A percentile compares a stretch with the other conserved stretches of the same genome.
Conservation (phyloP, 2,329 filamentous ascomycete genomes). For the Sporothrix euskadiensis region DNA sequence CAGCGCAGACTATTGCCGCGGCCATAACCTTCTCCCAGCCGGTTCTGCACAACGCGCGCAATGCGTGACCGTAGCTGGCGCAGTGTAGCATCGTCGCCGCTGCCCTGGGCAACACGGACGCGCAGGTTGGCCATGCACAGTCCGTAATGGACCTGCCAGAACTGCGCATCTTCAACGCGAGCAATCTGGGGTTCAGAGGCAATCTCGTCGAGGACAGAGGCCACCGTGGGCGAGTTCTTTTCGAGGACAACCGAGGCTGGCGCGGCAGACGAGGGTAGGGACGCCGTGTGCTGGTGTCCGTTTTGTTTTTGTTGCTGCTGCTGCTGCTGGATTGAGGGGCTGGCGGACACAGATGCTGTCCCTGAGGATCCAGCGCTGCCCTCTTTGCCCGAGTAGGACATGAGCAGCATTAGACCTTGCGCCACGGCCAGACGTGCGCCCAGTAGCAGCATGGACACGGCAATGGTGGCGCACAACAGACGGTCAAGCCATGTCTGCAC, state of each 20-base stretch:
- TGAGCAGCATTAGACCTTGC: conserved; percentile 90
- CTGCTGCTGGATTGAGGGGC: not conserved
- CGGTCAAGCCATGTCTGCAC: conserved; percentile 83
- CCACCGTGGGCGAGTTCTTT: conserved; percentile 45
- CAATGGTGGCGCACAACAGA: conserved; percentile 76
- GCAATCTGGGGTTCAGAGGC: conserved; percentile 74
- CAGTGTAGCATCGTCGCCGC: conserved; percentile 72
- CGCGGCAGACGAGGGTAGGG: conserved; percentile 30
- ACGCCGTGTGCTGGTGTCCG: conserved; percentile 19
- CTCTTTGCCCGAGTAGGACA: conserved; percentile 68
- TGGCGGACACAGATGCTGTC: not conserved
- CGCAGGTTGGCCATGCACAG: conserved; percentile 94
- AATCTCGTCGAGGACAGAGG: conserved; percentile 80
- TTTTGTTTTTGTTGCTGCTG: not conserved
- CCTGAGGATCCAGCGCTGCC: not conserved
- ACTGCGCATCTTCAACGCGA: conserved; percentile 83
- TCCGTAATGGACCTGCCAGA: conserved; percentile 99
- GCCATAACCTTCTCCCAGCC: conserved; percentile 85
- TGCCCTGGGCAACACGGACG: conserved; percentile 65
- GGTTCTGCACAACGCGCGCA: conserved; percentile 75
- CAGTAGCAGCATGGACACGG: conserved; percentile 83
- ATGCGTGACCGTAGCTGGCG: conserved; percentile 74
- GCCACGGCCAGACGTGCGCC: conserved; percentile 81
- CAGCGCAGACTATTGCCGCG: conserved; percentile 75
- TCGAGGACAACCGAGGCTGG: not conserved